Evolutionary conservation across 129 eudicot genomes (phyloP).

Genomic region (Mikania micrantha): DNA sequence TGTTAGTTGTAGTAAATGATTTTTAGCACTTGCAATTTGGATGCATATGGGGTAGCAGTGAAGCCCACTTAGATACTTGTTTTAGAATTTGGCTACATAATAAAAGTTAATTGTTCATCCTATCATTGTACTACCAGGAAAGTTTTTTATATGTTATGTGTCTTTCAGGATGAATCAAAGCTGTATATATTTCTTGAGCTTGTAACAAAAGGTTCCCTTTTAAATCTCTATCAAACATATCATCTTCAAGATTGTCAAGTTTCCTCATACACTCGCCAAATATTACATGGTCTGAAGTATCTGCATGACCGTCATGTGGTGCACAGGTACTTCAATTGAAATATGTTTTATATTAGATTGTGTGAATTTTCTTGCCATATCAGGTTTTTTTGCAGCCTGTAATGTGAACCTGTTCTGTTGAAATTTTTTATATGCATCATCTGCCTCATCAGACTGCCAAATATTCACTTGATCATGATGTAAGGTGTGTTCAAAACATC

Average conservation of each 20-base stretch:
- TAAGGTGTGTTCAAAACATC: neutral
- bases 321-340: conserved; percentile 60
- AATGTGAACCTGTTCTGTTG: neutral
- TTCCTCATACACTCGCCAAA: conserved; percentile 81
- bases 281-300: conserved; percentile 79
- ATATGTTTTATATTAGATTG: neutral
- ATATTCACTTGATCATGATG: neutral
- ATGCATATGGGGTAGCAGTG: neutral
- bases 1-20: no score
- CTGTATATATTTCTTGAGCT: conserved; percentile 94
- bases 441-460: neutral
- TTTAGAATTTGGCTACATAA: neutral
- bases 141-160: conserved; percentile 1
- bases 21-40: no score
- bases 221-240: conserved; percentile 66
- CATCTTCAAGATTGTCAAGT: conserved; percentile 69
- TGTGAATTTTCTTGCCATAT: neutral
- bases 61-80: neutral
- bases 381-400: neutral
- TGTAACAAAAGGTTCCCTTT: conserved; percentile 76
- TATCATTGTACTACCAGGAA: neutral
- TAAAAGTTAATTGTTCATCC: neutral
- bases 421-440: neutral
- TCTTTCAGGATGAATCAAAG: conserved; percentile 58
- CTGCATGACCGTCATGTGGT: conserved; percentile 76